phyloP scores from a whole-genome alignment of 2,329 filamentous ascomycete genomes.

The Cryphonectria naterciae region DNA sequence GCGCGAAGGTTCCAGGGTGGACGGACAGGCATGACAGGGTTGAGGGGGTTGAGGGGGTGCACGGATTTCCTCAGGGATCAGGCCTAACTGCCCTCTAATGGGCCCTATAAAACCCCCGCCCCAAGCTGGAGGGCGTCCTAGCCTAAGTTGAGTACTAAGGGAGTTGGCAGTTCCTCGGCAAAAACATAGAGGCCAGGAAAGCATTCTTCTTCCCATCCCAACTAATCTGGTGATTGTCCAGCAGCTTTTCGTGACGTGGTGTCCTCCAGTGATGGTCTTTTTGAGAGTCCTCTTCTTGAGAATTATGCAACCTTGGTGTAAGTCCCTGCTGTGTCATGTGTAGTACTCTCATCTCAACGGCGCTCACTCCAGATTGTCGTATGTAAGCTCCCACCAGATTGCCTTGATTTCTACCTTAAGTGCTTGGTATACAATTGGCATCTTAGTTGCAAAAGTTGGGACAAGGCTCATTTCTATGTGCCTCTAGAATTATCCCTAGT shows the following conservation, averaged over 20 bases:
- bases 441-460: neutral
- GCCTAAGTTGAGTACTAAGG: neutral
- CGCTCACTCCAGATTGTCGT: neutral
- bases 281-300: neutral
- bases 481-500: neutral
- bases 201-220: neutral
- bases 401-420: neutral
- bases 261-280: neutral
- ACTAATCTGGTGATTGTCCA: neutral
- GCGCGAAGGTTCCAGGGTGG: neutral
- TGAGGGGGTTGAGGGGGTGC: neutral
- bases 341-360: neutral
- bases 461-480: too few relatives aligned
- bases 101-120: too few relatives aligned
- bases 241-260: neutral
- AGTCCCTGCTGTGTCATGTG: neutral
- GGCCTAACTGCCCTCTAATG: neutral
- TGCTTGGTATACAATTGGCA: neutral
- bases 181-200: neutral
- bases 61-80: neutral
- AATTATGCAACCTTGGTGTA: neutral
- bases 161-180: neutral
- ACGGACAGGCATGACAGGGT: neutral
- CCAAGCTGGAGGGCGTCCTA: neutral
- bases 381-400: neutral